Base-by-base conservation (phyloP, 441 rosid species). In the Macaranga tanarius region DNA sequence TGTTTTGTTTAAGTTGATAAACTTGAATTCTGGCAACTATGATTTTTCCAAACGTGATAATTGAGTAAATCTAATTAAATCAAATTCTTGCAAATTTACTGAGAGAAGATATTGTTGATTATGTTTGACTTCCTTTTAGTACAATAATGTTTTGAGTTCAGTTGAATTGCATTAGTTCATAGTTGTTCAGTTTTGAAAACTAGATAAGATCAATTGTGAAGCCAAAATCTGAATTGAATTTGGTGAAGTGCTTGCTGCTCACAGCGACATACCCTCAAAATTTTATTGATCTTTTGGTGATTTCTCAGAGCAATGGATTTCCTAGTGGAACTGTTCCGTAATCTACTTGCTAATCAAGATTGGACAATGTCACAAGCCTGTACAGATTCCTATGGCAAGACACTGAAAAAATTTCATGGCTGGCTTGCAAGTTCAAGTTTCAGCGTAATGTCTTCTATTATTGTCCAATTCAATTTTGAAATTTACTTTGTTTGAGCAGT, bases 361-460 rank as follows among this genome's bases (percentile, higher is more conserved):
- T 92, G 97, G 97, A 76, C 92, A 48, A 95, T 95, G 97, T 55
- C 95, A 34, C 97, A 90, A 82, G 92, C 88, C 70, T 90, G 97
- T 76, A 80, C 84, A 6, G 91, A 89, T 67, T 81, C 97, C 52
- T 94, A 94, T 73, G 77, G 79, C 62, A 94, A 89, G 79, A 92
- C 95, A 62, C 87, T 94, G 72, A 94, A 94, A 78, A 88, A 85
- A 73, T 92, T 84, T 84, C 99, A 92, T 47, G 93, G 95, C 76
- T 94, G 97, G 97, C 84, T 94, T 31, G 97, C 99, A 55, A 89
- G 95, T 82, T 86, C 99, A 70, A 89, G 87, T 87, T 92, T 90
- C 86, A 73, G 89, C 11, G 99, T 84, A 89, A 77, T 73, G 52
- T 63, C 75, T 73, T 65, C 60, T 28, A 68, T 28, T 7, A 62